Percentiles rank a stretch among this genome's conserved stretches.
Conservation (phyloP, 2,329 filamentous ascomycete species). For the Paraphaeosphaeria sporulosa region DNA sequence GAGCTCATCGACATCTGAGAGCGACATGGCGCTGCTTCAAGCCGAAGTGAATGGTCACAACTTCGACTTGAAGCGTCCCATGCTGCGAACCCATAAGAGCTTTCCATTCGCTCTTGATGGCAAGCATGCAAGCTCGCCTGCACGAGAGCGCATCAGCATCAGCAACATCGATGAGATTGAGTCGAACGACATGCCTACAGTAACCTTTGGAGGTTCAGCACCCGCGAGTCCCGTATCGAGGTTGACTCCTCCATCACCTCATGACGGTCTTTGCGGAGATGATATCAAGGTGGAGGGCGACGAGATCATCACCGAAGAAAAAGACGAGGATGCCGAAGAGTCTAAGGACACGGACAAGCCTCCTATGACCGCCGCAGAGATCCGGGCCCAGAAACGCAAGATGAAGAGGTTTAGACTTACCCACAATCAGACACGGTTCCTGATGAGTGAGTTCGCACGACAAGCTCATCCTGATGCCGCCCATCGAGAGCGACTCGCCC, state of each 20-base stretch:
- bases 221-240: constrained; percentile 56
- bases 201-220: constrained; percentile 53
- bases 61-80: constrained; percentile 48
- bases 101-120: constrained; percentile 52
- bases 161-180: constrained; percentile 47
- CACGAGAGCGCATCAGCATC: constrained; percentile 40
- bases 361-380: constrained; percentile 56
- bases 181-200: constrained; percentile 41
- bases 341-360: constrained; percentile 43
- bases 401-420: constrained; percentile 88
- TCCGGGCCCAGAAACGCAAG: constrained; percentile 59
- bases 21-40: constrained; percentile 50
- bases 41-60: constrained; percentile 45
- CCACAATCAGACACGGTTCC: constrained; percentile 94
- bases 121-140: constrained; percentile 40
- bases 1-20: constrained; percentile 42
- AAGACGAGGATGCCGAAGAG: constrained; percentile 42
- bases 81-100: constrained; percentile 54
- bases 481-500: constrained; percentile 83
- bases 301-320: constrained; percentile 51
- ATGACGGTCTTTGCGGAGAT: constrained; percentile 44
- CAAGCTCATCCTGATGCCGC: constrained; percentile 93
- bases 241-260: constrained; percentile 54
- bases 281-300: constrained; percentile 50
- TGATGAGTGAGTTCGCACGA: constrained; percentile 96